phyloP scores from a whole-genome alignment of 1,284 basidiomycete genomes.

The Ustilago tritici region DNA sequence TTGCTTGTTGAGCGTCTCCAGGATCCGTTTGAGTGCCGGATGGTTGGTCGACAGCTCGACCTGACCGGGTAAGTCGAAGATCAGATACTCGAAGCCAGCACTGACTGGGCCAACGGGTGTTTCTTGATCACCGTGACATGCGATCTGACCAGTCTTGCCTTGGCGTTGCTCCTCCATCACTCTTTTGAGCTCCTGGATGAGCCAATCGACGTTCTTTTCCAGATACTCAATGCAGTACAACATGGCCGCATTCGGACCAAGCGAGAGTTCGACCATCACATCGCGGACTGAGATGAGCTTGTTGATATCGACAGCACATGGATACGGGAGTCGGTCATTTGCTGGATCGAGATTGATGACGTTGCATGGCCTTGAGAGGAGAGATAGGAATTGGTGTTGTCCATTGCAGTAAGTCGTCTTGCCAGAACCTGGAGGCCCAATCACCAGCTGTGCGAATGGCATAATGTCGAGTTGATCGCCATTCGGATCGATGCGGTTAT shows the following conservation, averaged over 20 bases:
- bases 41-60: slow-evolving; percentile 98
- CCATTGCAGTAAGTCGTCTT: slow-evolving; percentile 66
- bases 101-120: slow-evolving; percentile 35
- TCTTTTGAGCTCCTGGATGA: slow-evolving; percentile 76
- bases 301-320: slow-evolving; percentile 86
- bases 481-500: not conserved
- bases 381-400: slow-evolving; percentile 78
- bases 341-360: slow-evolving; percentile 97
- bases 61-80: slow-evolving; percentile 97
- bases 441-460: slow-evolving; percentile 60
- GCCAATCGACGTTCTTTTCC: slow-evolving; percentile 94
- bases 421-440: slow-evolving; percentile 65
- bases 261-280: slow-evolving; percentile 84
- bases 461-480: slow-evolving; percentile 17
- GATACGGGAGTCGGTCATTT: slow-evolving; percentile 88
- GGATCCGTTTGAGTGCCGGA: slow-evolving; percentile 73
- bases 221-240: slow-evolving; percentile 98
- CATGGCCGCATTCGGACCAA: slow-evolving; percentile 97
- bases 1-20: slow-evolving; percentile 82
- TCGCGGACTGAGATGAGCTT: slow-evolving; percentile 88
- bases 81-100: slow-evolving; percentile 76
- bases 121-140: slow-evolving; percentile 22
- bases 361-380: slow-evolving; percentile 84
- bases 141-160: slow-evolving; percentile 36
- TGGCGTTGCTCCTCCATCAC: slow-evolving; percentile 51